A percentile compares a stretch with the other conserved stretches of the same genome.
Evolutionary conservation across 2,329 filamentous ascomycete species (phyloP).

Genomic region (Aspergillus latus): DNA sequence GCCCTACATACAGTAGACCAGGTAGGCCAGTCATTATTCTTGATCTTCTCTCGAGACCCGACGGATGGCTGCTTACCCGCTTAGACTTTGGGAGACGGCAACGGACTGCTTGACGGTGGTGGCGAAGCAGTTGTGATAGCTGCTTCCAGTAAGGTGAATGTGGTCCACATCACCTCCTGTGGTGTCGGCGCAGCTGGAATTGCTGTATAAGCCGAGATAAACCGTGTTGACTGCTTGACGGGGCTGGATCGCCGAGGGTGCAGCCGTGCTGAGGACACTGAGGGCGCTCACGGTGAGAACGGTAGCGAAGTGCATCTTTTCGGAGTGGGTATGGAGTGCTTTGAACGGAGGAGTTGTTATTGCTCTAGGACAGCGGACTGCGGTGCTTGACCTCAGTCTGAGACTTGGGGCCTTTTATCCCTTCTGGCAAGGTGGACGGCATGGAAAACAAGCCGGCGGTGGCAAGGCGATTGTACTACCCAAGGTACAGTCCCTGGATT

Average conservation of each 20-base stretch:
- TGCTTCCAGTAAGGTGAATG: neutral
- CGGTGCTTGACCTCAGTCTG: neutral
- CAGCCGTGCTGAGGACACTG: neutral
- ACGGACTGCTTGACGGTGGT: neutral
- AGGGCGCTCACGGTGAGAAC: neutral
- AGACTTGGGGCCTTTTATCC: neutral
- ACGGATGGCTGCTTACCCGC: neutral
- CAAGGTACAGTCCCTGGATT: neutral
- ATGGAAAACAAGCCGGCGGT: neutral
- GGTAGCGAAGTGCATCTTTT: neutral
- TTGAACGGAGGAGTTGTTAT: neutral
- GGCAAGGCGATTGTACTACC: neutral
- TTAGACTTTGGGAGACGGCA: neutral
- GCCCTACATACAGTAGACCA: neutral
- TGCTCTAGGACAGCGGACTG: neutral
- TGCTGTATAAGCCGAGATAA: neutral
- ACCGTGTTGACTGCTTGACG: neutral
- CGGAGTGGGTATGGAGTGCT: neutral
- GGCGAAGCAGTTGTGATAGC: neutral
- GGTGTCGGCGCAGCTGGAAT: neutral
- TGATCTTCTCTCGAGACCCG: neutral
- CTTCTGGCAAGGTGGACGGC: neutral
- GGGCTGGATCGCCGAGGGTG: neutral
- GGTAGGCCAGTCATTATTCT: neutral
- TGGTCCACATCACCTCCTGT: neutral